These are phyloP conservation scores for Talaromyces proteolyticus DNA, from an alignment of 495 filamentous ascomycete species.

Conservation along the genomic window DNA sequence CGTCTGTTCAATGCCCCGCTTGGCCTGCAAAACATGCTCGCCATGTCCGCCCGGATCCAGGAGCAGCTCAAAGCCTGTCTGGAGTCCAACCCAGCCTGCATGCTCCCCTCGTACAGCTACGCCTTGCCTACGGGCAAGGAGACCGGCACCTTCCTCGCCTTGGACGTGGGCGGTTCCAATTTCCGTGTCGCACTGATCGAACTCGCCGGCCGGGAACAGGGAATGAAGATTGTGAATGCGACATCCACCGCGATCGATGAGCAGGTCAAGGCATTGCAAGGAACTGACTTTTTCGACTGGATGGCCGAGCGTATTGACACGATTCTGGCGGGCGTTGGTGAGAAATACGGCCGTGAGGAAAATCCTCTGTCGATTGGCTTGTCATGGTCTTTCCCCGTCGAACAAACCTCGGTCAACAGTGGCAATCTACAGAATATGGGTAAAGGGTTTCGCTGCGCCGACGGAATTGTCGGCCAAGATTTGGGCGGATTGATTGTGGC, in stretches of 20 bases:
- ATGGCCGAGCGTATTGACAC: conserved; percentile 57
- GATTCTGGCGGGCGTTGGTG: conserved; percentile 36
- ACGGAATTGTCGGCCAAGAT: conserved; percentile 51
- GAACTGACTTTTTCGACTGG: conserved; percentile 61
- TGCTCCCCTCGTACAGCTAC: conserved; percentile 63
- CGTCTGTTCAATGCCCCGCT: conserved; percentile 40
- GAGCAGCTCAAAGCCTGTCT: conserved; percentile 51
- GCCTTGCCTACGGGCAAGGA: conserved; percentile 56
- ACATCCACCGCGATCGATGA: conserved; percentile 49
- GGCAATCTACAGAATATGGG: conserved; percentile 59
- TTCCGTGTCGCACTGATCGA: conserved; percentile 59
- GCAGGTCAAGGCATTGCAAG: conserved; percentile 44
- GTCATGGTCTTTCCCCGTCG: conserved; percentile 66
- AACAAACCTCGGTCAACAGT: conserved; percentile 54
- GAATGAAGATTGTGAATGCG: conserved; percentile 45
- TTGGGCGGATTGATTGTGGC: conserved; percentile 51
- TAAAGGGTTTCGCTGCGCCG: conserved; percentile 58
- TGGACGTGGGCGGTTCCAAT: conserved; percentile 65
- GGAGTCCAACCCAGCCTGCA: conserved; percentile 48
- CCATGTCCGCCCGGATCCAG: conserved; percentile 54
- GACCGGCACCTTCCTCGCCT: conserved; percentile 51
- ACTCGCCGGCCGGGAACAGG: conserved; percentile 41
- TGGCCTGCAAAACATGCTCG: conserved; percentile 34
- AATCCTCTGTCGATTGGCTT: conserved; percentile 50
- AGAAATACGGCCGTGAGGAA: conserved; percentile 29